A percentile compares a stretch with the other conserved stretches of the same genome.
phyloP scores from a whole-genome alignment of 2,329 filamentous ascomycete genomes.

The Nannizzia gypsea region DNA sequence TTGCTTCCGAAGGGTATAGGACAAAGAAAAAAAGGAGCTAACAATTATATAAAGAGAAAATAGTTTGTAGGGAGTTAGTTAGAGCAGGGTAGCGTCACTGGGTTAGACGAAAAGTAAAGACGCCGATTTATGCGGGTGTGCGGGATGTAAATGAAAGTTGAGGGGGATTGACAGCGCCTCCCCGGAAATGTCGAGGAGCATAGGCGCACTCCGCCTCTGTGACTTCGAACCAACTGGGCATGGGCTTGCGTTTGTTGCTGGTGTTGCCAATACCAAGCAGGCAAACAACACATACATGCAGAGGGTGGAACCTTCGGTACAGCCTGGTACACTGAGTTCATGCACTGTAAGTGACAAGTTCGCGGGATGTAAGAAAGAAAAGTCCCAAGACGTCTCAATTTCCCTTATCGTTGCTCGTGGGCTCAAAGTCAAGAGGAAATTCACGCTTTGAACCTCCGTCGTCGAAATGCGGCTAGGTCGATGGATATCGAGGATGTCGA shows the following conservation, averaged over 20 bases:
- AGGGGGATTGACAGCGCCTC: background rate
- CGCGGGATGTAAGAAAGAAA: background rate
- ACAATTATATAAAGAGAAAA: too few relatives aligned
- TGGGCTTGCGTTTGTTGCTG: background rate
- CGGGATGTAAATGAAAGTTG: background rate
- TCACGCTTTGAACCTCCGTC: constrained; percentile 17
- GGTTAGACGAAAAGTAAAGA: too few relatives aligned
- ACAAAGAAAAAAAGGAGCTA: background rate
- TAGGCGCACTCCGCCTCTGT: background rate
- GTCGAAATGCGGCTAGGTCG: constrained; percentile 26
- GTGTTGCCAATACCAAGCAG: background rate
- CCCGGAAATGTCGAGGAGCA: background rate
- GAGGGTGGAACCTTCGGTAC: background rate
- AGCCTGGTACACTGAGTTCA: background rate
- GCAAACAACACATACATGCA: constrained; percentile 1
- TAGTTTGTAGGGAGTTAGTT: too few relatives aligned
- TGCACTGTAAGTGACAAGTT: background rate
- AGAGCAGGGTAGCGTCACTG: too few relatives aligned
- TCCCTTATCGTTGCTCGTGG: background rate
- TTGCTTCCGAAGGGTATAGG: background rate
- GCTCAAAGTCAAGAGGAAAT: too few relatives aligned
- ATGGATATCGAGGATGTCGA: constrained; percentile 27
- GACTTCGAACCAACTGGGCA: background rate
- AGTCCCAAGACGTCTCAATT: background rate
- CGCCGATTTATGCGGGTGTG: background rate